phyloP scores from a whole-genome alignment of 352 stramenopile genomes.

The Globisporangium megalacanthum region DNA sequence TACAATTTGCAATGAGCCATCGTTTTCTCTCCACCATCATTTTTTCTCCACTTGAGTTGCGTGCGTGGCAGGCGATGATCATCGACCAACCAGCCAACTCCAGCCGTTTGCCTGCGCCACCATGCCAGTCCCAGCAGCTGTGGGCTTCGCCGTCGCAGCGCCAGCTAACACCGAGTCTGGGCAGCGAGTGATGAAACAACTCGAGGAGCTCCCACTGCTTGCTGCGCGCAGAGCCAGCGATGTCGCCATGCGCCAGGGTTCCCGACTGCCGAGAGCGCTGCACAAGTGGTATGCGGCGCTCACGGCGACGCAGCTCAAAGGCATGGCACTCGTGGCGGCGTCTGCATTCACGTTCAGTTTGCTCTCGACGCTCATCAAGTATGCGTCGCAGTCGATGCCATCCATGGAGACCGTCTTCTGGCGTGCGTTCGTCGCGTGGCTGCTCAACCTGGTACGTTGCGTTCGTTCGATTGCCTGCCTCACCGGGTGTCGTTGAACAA shows the following conservation, averaged over 20 bases:
- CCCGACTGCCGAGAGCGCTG: not conserved
- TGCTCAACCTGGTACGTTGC: conserved; percentile 41
- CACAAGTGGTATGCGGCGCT: conserved; percentile 12
- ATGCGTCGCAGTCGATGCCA: conserved; percentile 37
- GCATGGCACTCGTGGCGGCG: conserved; percentile 34
- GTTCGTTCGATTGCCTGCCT: too few species aligned
- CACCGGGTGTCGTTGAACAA: too few species aligned
- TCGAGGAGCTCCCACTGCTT: conserved; percentile 38
- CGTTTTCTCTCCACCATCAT: too few species aligned
- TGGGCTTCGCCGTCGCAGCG: conserved; percentile 6
- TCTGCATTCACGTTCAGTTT: conserved; percentile 58
- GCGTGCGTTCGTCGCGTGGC: conserved; percentile 44
- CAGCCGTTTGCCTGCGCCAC: not conserved
- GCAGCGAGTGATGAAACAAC: conserved; percentile 32
- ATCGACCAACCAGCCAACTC: too few species aligned
- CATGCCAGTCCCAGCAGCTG: conserved; percentile 8
- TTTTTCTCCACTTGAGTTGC: too few species aligned
- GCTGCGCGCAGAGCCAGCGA: conserved; percentile 20
- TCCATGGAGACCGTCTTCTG: conserved; percentile 67
- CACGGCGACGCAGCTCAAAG: conserved; percentile 12
- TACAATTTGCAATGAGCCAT: too few species aligned
- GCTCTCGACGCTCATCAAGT: conserved; percentile 57
- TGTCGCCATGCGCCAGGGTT: not conserved
- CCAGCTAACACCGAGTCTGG: conserved; percentile 9
- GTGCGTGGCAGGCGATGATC: too few species aligned